Base-by-base conservation (phyloP, 1,284 basidiomycete genomes). In the Sporisorium scitamineum region DNA sequence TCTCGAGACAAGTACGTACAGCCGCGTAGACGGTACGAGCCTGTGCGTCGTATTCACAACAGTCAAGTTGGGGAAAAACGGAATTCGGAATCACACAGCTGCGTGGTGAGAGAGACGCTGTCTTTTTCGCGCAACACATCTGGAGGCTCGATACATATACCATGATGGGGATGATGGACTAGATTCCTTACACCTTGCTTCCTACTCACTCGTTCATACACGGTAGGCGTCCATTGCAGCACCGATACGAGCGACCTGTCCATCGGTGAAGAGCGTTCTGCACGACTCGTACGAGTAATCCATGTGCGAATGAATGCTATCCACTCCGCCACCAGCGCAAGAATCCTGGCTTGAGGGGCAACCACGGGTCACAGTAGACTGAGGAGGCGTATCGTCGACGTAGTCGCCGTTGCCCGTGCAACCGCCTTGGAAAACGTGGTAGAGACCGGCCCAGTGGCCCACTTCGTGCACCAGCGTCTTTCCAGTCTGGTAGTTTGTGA, bases 341-440 rank as follows among this genome's bases (percentile, higher is more conserved):
- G 69, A 60, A 60, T 78, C 76, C 42, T 65, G 61, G 31, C 44
- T 31, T 2, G 62, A 8, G 2, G 76, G 76, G 64, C 76, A 78
- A 2, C 76, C 76, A 8, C 26, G 34, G 3, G 76, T 72, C 4
- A 69, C 67, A 6, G 53, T 64, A 2, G 56, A 62, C 54, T 78
- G 76, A 20, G 76, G 65, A 48, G 89, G 88, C 5, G 89, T 90
- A 42, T 90, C 90, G 42, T 80, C 75, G 61, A 90, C 89, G 48
- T 73, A 76, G 80, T 90, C 89, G 9, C 89, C 89, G n/a, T 82
- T 57, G 59, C 86, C 87, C 29, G 76, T 77, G 87, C 89, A 90
- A 4, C 89, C 89, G 27, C 89, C 89, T 79, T 90, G 88, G 87
- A 90, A 90, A 47, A 89, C 88, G 82, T 90, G 89, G 85, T 89